Conservation (phyloP, 2,329 filamentous ascomycete species). For the Malbranchea zuffiana region DNA sequence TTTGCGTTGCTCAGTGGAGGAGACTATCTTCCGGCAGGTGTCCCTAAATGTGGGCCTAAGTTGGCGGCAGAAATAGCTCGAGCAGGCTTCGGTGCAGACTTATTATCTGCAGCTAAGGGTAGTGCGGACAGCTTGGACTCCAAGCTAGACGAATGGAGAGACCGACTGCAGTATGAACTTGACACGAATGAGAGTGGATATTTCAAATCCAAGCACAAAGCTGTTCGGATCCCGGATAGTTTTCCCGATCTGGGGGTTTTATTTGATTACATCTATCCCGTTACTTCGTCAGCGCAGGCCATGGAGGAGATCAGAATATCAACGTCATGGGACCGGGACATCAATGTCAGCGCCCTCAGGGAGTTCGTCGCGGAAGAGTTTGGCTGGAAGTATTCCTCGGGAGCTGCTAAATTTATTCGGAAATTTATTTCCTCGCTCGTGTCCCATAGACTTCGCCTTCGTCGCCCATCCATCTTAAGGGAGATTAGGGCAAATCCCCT, state of each 20-base stretch:
- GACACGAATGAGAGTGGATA: conserved; percentile 70
- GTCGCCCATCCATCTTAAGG: too few species aligned
- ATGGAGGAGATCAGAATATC: conserved; percentile 45
- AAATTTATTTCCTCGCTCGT: conserved; percentile 69
- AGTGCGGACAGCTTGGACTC: conserved; percentile 21
- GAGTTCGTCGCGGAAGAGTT: conserved; percentile 69
- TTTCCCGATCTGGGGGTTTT: conserved; percentile 75
- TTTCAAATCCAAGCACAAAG: conserved; percentile 66
- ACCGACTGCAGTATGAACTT: conserved; percentile 62
- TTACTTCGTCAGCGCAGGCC: conserved; percentile 55
- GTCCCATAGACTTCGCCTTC: conserved; percentile 44
- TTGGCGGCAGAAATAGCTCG: conserved; percentile 80
- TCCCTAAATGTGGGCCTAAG: conserved; percentile 78
- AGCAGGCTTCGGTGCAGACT: conserved; percentile 69
- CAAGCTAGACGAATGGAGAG: conserved; percentile 55
- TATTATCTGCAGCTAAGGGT: conserved; percentile 51
- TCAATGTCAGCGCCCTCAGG: conserved; percentile 58
- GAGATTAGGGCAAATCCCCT: conserved; percentile 25
- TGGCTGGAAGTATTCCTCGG: conserved; percentile 68
- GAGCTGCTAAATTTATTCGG: conserved; percentile 74
- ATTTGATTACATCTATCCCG: conserved; percentile 77
- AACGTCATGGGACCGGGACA: conserved; percentile 50
- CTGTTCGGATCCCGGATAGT: conserved; percentile 61
- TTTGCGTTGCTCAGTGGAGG: conserved; percentile 92
- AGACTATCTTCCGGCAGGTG: conserved; percentile 81